These are phyloP conservation scores for Hyaloperonospora brassicae DNA, from an alignment of 352 stramenopile genomes.

Conservation along the genomic window DNA sequence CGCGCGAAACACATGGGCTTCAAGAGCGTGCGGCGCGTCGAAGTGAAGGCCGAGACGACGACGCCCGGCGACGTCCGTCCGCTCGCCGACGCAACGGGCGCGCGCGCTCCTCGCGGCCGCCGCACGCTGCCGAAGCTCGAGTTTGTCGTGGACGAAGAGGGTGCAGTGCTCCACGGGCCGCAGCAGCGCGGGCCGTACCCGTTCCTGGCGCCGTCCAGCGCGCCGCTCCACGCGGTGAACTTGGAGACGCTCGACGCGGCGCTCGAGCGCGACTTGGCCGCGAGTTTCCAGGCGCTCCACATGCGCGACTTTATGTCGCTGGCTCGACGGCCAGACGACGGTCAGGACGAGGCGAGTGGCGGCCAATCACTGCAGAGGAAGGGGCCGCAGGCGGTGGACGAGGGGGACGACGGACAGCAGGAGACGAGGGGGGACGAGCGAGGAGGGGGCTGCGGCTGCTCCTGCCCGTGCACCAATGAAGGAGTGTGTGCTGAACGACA, in stretches of 20 bases:
- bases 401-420: slow-evolving; percentile 4
- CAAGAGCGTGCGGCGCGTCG: slow-evolving; percentile 67
- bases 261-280: slow-evolving; percentile 35
- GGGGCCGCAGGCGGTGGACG: background rate
- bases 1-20: slow-evolving; percentile 79
- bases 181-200: slow-evolving; percentile 54
- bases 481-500: slow-evolving; percentile 79
- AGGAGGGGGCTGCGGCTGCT: slow-evolving; percentile 8
- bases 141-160: slow-evolving; percentile 79
- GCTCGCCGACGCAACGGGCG: slow-evolving; percentile 52
- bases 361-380: background rate
- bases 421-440: slow-evolving; percentile 10
- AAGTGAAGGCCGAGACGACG: slow-evolving; percentile 84
- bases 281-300: slow-evolving; percentile 47
- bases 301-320: slow-evolving; percentile 42
- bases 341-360: too few relatives aligned
- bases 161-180: slow-evolving; percentile 65
- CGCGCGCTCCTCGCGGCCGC: slow-evolving; percentile 48
- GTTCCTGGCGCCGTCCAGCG: slow-evolving; percentile 16
- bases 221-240: slow-evolving; percentile 7
- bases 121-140: slow-evolving; percentile 77
- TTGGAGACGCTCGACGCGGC: slow-evolving; percentile 9
- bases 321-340: too few relatives aligned
- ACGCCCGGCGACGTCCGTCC: slow-evolving; percentile 70
- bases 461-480: slow-evolving; percentile 42